Conservation (phyloP, 768 basidiomycete genomes). For the Rhizopogon vinicolor region DNA sequence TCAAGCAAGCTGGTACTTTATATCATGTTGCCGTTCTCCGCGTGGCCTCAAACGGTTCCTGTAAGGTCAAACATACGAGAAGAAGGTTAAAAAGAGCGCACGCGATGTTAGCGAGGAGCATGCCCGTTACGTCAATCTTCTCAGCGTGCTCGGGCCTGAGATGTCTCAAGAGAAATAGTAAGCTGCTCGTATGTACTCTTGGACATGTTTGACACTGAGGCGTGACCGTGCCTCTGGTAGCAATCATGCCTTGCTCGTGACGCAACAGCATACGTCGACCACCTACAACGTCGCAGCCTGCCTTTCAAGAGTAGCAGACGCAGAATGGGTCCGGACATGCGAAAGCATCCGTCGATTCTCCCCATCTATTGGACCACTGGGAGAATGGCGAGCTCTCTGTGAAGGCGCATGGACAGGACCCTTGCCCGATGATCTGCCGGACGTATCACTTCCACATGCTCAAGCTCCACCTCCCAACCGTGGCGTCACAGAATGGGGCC, state of each 20-base stretch:
- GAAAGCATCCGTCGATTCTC: conserved; percentile 68
- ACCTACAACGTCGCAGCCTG: conserved; percentile 61
- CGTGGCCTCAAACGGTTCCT: background rate
- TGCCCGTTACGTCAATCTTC: conserved; percentile 68
- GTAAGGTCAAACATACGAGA: conserved; percentile 69
- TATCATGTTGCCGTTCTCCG: background rate
- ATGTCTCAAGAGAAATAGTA: conserved; percentile 80
- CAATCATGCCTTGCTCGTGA: conserved; percentile 60
- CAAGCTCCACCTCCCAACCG: background rate
- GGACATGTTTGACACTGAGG: background rate
- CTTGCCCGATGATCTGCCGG: conserved; percentile 26
- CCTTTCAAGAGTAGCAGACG: conserved; percentile 69
- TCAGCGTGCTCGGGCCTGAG: conserved; percentile 69
- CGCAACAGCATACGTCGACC: conserved; percentile 53
- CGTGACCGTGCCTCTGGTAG: conserved; percentile 28
- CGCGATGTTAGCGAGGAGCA: conserved; percentile 71
- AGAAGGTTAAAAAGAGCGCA: conserved; percentile 72
- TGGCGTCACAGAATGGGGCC: conserved; percentile 27
- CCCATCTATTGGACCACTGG: conserved; percentile 63
- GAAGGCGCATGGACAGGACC: conserved; percentile 69
- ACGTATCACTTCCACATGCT: conserved; percentile 7
- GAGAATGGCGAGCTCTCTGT: conserved; percentile 68
- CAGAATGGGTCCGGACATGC: conserved; percentile 70
- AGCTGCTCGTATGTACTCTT: conserved; percentile 19
- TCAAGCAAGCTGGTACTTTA: conserved; percentile 67